These are phyloP conservation scores for Solanum pimpinellifolium DNA, from an alignment of 257 asterid species.

Conservation along the genomic window DNA sequence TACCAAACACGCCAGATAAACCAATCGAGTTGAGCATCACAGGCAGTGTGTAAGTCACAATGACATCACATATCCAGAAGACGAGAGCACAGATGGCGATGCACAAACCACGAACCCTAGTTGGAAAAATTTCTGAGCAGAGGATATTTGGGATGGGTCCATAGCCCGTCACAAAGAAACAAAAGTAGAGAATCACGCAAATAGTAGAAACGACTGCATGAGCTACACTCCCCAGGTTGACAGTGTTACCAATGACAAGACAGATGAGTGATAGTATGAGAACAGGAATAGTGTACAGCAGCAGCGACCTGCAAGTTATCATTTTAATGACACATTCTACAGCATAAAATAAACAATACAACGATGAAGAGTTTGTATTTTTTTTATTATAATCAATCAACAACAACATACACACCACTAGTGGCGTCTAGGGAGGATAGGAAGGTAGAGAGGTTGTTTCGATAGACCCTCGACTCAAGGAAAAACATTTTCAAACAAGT, in stretches of 20 bases:
- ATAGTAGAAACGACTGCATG: conserved; percentile 66
- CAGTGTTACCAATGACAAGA: conserved; percentile 57
- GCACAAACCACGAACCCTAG: conserved; percentile 84
- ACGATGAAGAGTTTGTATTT: not conserved
- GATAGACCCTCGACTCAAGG: not conserved
- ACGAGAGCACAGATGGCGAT: conserved; percentile 79
- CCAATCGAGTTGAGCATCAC: conserved; percentile 76
- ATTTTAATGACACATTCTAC: not conserved
- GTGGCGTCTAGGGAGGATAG: not conserved
- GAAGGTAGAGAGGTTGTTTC: not conserved
- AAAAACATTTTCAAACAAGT: not conserved
- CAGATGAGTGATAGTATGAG: conserved; percentile 42
- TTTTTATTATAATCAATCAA: not conserved
- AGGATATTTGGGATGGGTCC: conserved; percentile 92
- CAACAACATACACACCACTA: not conserved
- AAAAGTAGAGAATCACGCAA: conserved; percentile 75
- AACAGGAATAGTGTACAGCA: conserved; percentile 68
- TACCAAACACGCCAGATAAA: conserved; percentile 66
- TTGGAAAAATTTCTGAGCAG: conserved; percentile 80
- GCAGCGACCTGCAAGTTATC: conserved; percentile 47
- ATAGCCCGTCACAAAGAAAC: conserved; percentile 82
- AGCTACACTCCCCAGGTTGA: conserved; percentile 39
- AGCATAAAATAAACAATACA: not conserved
- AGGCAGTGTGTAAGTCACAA: conserved; percentile 70
- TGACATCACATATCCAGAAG: conserved; percentile 89